A percentile compares a stretch with the other conserved stretches of the same genome.
These are phyloP conservation scores for Platismatia glauca DNA, from an alignment of 495 filamentous ascomycete genomes.

Conservation along the genomic window DNA sequence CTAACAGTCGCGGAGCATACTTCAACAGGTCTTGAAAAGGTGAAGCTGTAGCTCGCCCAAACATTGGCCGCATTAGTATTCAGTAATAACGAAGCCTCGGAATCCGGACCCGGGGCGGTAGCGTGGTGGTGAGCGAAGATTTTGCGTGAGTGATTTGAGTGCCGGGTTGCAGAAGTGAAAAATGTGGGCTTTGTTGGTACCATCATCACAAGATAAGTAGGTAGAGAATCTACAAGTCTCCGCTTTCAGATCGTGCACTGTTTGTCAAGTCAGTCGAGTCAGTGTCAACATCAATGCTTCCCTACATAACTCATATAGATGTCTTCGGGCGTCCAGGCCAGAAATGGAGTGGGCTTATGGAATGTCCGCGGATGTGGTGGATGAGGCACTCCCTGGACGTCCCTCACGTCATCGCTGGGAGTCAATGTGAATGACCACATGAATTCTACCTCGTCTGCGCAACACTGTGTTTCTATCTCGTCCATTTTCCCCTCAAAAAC, in stretches of 20 bases:
- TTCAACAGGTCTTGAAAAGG: background rate
- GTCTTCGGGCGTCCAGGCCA: background rate
- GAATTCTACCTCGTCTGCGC: background rate
- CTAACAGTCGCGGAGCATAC: background rate
- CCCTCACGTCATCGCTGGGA: background rate
- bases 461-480: background rate
- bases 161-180: slow-evolving; percentile 3
- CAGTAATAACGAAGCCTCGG: background rate
- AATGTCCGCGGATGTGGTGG: background rate
- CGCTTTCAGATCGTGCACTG: background rate
- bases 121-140: background rate
- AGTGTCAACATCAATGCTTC: background rate
- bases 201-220: no score
- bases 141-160: background rate
- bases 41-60: background rate
- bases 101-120: background rate
- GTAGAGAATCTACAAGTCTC: background rate
- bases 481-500: background rate
- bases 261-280: background rate
- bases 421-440: background rate
- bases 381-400: background rate
- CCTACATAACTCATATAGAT: background rate
- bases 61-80: slow-evolving; percentile 3
- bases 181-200: no score
- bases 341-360: background rate